Conservation (phyloP, 78 protist genomes). For the Dictyostelium capitatum region DNA sequence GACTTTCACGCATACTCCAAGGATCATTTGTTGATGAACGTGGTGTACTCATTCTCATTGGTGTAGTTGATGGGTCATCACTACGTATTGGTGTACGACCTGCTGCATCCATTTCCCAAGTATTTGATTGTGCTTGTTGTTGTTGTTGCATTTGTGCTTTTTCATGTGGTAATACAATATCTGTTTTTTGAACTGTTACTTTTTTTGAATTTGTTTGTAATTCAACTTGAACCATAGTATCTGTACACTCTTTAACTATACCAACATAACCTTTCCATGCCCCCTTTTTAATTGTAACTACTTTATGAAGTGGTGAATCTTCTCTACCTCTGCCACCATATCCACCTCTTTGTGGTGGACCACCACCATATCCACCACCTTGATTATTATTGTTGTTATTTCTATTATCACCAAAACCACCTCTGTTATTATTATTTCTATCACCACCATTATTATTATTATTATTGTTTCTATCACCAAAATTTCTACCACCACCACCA, state of each 20-base stretch:
- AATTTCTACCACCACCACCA: conserved; percentile 35
- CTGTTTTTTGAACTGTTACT: conserved; percentile 15
- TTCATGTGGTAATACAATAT: conserved; percentile 37
- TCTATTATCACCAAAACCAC: conserved; percentile 15
- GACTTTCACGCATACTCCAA: conserved; percentile 32
- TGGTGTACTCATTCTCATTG: conserved; percentile 27
- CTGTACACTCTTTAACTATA: conserved; percentile 84
- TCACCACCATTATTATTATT: conserved; percentile 12
- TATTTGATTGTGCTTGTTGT: neutral
- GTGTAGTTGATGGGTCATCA: conserved; percentile 60
- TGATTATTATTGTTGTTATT: conserved; percentile 1
- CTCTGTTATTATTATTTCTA: neutral
- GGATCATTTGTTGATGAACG: conserved; percentile 30
- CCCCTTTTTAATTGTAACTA: conserved; percentile 73
- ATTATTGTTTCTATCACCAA: conserved; percentile 11
- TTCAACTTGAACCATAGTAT: conserved; percentile 78
- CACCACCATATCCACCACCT: conserved; percentile 49
- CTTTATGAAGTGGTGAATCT: conserved; percentile 70
- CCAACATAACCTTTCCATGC: conserved; percentile 81
- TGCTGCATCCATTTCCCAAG: conserved; percentile 12
- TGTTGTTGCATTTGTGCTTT: conserved; percentile 5
- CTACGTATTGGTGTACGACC: conserved; percentile 50
- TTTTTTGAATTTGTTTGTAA: conserved; percentile 75
- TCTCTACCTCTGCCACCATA: conserved; percentile 68
- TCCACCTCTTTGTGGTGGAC: conserved; percentile 37